Base-by-base conservation (phyloP, 257 asterid species). In the Cinchona pubescens region DNA sequence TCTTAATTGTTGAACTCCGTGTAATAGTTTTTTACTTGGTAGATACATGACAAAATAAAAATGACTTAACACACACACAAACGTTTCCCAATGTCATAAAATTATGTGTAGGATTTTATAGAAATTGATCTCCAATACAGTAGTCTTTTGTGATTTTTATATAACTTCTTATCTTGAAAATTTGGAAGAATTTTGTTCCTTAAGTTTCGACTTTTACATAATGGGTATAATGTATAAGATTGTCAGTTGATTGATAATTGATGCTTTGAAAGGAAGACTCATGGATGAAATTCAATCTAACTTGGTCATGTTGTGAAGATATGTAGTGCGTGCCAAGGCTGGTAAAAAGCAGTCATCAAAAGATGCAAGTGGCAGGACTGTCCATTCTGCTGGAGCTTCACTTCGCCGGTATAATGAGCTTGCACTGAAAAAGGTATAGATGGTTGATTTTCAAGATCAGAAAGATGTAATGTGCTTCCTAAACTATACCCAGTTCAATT, bases 371-470 rank as follows among this genome's bases (percentile, higher is more conserved):
- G 96, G 96, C 34, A 85, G 84, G 77, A 69, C 85, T 82, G 87
- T 84, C 58, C 99, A 94, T 86, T 94, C 99, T 79, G 99, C 99
- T 73, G 99, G 99, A 78, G 97, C 99, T 76, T 86, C 97, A 73
- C 97, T 94, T 78, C 96, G 99, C 72, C 95, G 99, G 14, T 86
- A 94, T 81, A 94, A 94, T 83, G 99, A 94, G 80, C 84, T 92
- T 69, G 97, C 86, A 76, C 90, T 94, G 27, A 92, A 92, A 79
- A 94, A 90, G 97, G 99, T 94, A 83, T 16, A 25, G 49, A 56
- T 49, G 72, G 34, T 29, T 72, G 74, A 72, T 55, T 73, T 30
- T 37, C 63, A 29, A 45, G 23, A 25, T 51, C 10, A 19, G 64
- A 71, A 71, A 55, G 49, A 71, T 58, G 66, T 66, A 23, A n/a